Percentiles rank a stretch among this genome's conserved stretches.
phyloP scores from a whole-genome alignment of 495 filamentous ascomycete genomes.

The Geoglossum glabrum region DNA sequence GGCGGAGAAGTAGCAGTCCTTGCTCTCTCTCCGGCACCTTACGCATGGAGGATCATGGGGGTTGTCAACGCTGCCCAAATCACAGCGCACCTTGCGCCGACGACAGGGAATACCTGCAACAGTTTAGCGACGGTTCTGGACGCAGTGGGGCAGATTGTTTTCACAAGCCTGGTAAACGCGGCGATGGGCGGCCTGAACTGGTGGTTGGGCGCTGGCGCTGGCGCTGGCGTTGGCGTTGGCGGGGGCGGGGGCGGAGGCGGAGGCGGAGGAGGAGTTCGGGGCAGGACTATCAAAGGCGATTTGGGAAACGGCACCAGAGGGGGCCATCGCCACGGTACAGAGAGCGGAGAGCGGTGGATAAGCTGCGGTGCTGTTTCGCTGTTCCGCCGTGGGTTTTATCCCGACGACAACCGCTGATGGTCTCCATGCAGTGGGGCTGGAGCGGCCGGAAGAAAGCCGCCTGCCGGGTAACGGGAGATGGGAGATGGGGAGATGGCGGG shows the following conservation, averaged over 20 bases:
- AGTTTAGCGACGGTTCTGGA: not conserved
- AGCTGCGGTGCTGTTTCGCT: not conserved
- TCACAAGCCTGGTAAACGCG: slow-evolving; percentile 1
- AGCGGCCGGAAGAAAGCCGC: not conserved
- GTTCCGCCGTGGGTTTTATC: not conserved
- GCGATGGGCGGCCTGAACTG: not conserved
- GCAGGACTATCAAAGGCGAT: not conserved
- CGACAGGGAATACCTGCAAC: slow-evolving; percentile 56
- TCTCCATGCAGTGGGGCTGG: not conserved
- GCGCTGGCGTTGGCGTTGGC: not conserved
- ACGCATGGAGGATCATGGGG: slow-evolving; percentile 88
- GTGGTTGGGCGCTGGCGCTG: not conserved
- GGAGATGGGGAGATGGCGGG: no score
- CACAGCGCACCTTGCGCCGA: slow-evolving; percentile 80
- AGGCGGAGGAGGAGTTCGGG: not conserved
- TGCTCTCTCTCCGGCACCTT: slow-evolving; percentile 77
- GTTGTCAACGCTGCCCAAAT: slow-evolving; percentile 84
- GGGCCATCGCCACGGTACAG: not conserved
- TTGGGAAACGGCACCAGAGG: not conserved
- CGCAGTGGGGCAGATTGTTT: not conserved
- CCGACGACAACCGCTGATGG: not conserved
- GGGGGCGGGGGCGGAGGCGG: not conserved
- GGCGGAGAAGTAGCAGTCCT: slow-evolving; percentile 93
- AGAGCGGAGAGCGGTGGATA: no score
- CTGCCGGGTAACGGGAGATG: not conserved